phyloP scores from a whole-genome alignment of 169 alveolate species.

The Plasmodium adleri region DNA sequence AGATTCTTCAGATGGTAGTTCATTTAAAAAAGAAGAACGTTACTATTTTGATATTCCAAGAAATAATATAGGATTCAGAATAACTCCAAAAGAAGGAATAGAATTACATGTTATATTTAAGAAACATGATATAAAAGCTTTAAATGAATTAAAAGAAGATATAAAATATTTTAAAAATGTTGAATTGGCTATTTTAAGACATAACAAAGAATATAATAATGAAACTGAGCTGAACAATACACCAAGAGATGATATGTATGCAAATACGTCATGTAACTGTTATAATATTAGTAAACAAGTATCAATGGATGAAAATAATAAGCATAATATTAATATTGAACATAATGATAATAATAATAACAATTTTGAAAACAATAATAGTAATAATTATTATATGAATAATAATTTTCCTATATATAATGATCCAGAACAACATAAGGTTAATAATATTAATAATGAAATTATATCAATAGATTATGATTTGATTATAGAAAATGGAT shows the following conservation, averaged over 20 bases:
- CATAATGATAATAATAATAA: neutral
- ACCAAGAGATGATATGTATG: conserved; percentile 12
- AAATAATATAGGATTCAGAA: conserved; percentile 66
- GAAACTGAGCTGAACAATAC: conserved; percentile 6
- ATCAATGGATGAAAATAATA: neutral
- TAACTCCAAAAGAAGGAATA: conserved; percentile 79
- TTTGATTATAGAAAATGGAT: conserved; percentile 32
- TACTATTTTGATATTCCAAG: conserved; percentile 66
- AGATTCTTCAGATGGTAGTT: neutral
- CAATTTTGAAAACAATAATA: neutral
- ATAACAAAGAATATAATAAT: conserved; percentile 12
- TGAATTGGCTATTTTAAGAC: conserved; percentile 39
- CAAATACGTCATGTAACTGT: conserved; percentile 13
- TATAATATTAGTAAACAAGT: conserved; percentile 7
- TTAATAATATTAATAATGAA: neutral
- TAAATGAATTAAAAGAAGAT: conserved; percentile 66
- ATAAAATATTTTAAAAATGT: conserved; percentile 57
- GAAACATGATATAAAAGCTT: conserved; percentile 79
- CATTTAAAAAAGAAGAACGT: conserved; percentile 7
- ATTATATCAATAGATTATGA: conserved; percentile 29
- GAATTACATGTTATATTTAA: conserved; percentile 79
- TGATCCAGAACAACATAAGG: neutral
- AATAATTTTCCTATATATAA: neutral
- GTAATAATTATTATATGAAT: neutral
- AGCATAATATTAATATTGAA: neutral